These are phyloP conservation scores for Moesziomyces parantarcticus DNA, from an alignment of 1,284 basidiomycete species.

Conservation along the genomic window DNA sequence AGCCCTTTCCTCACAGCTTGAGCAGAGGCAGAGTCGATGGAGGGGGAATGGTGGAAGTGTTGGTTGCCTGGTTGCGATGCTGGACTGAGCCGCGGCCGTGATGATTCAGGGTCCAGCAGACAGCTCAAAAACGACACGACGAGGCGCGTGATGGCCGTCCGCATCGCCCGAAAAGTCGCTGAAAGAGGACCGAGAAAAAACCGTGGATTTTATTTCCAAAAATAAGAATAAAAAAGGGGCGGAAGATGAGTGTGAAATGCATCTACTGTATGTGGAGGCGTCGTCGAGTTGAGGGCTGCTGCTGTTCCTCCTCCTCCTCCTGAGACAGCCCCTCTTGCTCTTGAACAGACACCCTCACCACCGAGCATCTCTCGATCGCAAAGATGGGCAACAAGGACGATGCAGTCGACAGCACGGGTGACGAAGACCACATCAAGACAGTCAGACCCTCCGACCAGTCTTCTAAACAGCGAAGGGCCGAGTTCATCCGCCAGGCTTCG, in stretches of 20 bases:
- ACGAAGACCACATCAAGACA: constrained; percentile 15
- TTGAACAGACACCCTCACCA: not conserved
- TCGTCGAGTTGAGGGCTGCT: not conserved
- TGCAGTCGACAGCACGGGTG: constrained; percentile 15
- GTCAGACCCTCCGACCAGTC: constrained; percentile 13
- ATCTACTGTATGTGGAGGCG: not conserved
- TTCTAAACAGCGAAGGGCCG: constrained; percentile 34
- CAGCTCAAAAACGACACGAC: too few species aligned
- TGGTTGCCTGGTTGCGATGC: too few species aligned
- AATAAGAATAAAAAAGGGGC: not conserved
- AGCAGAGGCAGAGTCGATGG: too few species aligned
- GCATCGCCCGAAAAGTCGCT: too few species aligned
- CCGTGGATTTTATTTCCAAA: not conserved
- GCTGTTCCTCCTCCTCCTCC: too few species aligned
- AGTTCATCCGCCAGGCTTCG: constrained; percentile 48
- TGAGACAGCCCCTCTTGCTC: not conserved
- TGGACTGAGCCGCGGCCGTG: too few species aligned
- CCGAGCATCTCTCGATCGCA: not conserved
- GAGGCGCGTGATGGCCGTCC: not conserved
- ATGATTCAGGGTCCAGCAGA: too few species aligned
- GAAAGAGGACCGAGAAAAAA: too few species aligned
- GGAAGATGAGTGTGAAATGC: not conserved
- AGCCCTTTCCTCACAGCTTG: too few species aligned
- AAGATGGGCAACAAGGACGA: constrained; percentile 20
- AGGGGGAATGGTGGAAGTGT: too few species aligned